Evolutionary conservation across 2,329 filamentous ascomycete genomes (phyloP).

Genomic region (Exophiala lecanii-corni): DNA sequence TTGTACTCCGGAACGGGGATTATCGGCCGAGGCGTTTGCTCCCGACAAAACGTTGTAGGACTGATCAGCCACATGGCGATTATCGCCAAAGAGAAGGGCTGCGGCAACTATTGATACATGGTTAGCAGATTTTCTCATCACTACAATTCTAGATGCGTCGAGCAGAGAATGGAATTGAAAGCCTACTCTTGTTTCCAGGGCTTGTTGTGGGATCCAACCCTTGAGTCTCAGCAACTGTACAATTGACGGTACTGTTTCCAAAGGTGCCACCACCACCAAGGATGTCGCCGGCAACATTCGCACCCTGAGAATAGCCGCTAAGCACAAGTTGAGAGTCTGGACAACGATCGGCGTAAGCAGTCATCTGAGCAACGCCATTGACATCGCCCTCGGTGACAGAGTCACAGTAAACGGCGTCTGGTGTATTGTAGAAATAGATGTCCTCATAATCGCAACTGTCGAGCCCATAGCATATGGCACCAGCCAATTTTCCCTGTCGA

Average conservation of each 20-base stretch:
- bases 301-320: constrained; percentile 32
- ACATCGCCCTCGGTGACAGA: constrained; percentile 3
- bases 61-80: constrained; percentile 6
- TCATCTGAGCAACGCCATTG: constrained; percentile 7
- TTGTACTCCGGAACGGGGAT: background rate
- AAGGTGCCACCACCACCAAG: constrained; percentile 27
- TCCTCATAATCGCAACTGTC: constrained; percentile 14
- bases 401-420: constrained; percentile 3
- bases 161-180: too few species aligned
- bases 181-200: constrained; percentile 7
- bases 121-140: too few species aligned
- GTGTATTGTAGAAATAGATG: constrained; percentile 6
- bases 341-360: constrained; percentile 17
- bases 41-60: constrained; percentile 7
- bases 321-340: constrained; percentile 29
- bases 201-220: constrained; percentile 2
- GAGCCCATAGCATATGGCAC: constrained; percentile 5
- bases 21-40: constrained; percentile 3
- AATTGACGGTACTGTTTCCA: constrained; percentile 2
- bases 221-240: background rate
- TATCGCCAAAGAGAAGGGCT: constrained; percentile 6
- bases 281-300: constrained; percentile 29
- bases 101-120: constrained; percentile 3
- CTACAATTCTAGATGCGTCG: too few species aligned
- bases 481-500: constrained; percentile 8